phyloP scores from a whole-genome alignment of 2,329 filamentous ascomycete species.

The Dryadomyces sulphureus region DNA sequence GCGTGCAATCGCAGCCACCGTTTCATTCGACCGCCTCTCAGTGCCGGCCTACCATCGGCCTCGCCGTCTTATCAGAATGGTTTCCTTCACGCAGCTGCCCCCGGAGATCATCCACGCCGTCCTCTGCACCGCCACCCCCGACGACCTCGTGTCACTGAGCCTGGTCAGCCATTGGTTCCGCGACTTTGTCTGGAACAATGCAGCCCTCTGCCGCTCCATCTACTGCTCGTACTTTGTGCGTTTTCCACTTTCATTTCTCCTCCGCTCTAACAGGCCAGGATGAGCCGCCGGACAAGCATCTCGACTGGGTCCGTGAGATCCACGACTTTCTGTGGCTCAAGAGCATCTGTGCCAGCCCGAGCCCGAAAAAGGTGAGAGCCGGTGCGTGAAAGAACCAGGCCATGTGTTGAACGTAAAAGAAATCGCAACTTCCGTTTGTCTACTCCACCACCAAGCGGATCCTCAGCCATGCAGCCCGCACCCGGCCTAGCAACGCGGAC shows the following conservation, averaged over 20 bases:
- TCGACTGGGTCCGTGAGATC: conserved; percentile 22
- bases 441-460: conserved; percentile 28
- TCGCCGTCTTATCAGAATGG: conserved; percentile 15
- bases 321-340: conserved; percentile 28
- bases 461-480: conserved; percentile 27
- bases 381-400: no score
- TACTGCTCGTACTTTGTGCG: conserved; percentile 25
- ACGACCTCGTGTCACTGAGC: conserved; percentile 38
- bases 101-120: conserved; percentile 50
- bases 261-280: conserved; percentile 16
- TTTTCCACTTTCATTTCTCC: neutral
- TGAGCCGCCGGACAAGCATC: conserved; percentile 17
- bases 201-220: conserved; percentile 43
- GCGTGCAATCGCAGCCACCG: no score
- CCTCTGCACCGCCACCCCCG: conserved; percentile 37
- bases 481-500: conserved; percentile 14
- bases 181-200: conserved; percentile 40
- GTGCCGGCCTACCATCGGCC: no score
- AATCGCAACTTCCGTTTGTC: conserved; percentile 31
- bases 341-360: conserved; percentile 22
- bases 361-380: conserved; percentile 23
- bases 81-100: conserved; percentile 30
- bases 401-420: conserved; percentile 18
- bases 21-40: no score
- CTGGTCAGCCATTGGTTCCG: conserved; percentile 37